Base-by-base conservation (phyloP, 768 basidiomycete species). In the Kwoniella mangroviensis region DNA sequence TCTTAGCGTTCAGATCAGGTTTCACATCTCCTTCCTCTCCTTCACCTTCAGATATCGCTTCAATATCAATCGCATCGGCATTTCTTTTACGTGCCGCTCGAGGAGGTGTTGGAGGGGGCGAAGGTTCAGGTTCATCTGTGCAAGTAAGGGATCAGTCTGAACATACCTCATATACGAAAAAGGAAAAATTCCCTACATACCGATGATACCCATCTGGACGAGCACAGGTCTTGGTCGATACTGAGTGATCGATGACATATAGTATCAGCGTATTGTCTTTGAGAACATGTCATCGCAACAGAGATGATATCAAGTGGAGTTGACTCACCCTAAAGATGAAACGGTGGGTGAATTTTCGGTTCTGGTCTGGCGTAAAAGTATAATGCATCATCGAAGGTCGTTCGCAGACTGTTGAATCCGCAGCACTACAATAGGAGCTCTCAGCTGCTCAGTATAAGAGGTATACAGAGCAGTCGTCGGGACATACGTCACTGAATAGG, bases 21-120 rank as follows among this genome's bases (percentile, higher is more conserved):
- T 67, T 67, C 34, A 58, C 49, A 40, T 67, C 65, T 10, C 43
- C 56, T 45, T 58, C 65, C 15, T 45, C 64, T 43, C 45, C 64
- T 21, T 53, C 49, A 15, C 21, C 40, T 17, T 21, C 43, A 13
- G 21, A 5, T 7, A 21, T 34, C 2, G 34, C 58, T 49, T 56
- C 53, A 17, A 60, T n/a, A 12, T 60, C 58, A 12, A 55, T 43
- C 1, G 24, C 53, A 17, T 11, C 41, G 3, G 53, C 24, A 0
- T 11, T 13, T 6, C 40, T 42, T 5, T 54, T 42, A 4, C 53
- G 52, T 43, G 52, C 52, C 2, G 26, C 54, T n/a, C 11, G 53
- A 9, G 13, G 5, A 40, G 61, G 45, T 10, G 19, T 2, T 15
- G 53, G n/a, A 54, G 54, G 34, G 2, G 21, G 28, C 2, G 53